phyloP scores from a whole-genome alignment of 129 eudicot species.

The Tanacetum coccineum region DNA sequence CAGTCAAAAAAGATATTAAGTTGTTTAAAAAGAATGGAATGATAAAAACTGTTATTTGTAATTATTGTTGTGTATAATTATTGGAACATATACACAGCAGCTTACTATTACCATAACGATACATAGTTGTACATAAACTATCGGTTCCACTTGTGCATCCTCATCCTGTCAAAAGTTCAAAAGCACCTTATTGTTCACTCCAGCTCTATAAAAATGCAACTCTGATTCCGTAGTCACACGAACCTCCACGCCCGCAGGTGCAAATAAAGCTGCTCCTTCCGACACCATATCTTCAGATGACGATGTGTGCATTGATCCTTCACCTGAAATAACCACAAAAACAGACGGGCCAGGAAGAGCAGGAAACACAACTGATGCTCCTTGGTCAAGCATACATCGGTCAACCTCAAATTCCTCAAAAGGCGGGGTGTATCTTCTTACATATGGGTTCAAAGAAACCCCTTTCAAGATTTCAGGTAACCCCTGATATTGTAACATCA shows the following conservation, averaged over 20 bases:
- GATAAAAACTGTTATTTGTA: background rate
- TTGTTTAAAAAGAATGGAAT: conserved; percentile 7
- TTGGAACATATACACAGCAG: conserved; percentile 10
- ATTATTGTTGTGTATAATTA: conserved; percentile 19
- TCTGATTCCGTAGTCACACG: conserved; percentile 31
- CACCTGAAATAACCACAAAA: conserved; percentile 53
- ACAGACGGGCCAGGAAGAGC: conserved; percentile 67
- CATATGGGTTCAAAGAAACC: conserved; percentile 37
- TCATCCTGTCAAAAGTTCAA: conserved; percentile 23
- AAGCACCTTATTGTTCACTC: conserved; percentile 62
- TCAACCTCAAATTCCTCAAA: conserved; percentile 94
- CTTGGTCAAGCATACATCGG: conserved; percentile 43
- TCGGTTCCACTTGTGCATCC: no score
- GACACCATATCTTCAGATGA: conserved; percentile 34
- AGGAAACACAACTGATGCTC: conserved; percentile 46
- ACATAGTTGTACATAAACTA: conserved; percentile 11
- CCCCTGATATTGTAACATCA: conserved; percentile 38
- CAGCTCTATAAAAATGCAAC: conserved; percentile 69
- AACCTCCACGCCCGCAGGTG: conserved; percentile 54
- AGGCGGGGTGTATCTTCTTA: conserved; percentile 67
- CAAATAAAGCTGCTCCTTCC: conserved; percentile 69
- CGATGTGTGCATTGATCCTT: conserved; percentile 43
- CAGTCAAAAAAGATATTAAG: background rate
- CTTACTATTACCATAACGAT: conserved; percentile 15
- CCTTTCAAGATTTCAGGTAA: conserved; percentile 68